Percentiles rank a stretch among this genome's conserved stretches.
Conservation (phyloP, 1,284 basidiomycete genomes). For the Cystobasidium pallidum region DNA sequence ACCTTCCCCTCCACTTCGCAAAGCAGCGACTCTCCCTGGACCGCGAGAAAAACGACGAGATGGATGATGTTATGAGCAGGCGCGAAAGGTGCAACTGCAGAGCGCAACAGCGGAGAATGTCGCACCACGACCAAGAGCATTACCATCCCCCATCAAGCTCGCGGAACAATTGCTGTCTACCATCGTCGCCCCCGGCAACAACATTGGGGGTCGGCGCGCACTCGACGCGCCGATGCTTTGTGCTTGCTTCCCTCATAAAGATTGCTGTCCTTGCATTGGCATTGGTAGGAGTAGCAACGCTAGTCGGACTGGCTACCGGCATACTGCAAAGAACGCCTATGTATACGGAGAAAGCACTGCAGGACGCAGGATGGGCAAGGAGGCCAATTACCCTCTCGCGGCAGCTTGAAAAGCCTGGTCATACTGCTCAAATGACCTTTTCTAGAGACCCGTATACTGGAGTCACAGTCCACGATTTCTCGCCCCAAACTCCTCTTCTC, state of each 20-base stretch:
- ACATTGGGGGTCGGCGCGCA: background rate
- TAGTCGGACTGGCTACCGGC: conserved; percentile 34
- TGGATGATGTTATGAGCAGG: background rate
- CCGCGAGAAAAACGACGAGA: background rate
- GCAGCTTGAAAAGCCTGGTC: background rate
- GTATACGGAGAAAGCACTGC: conserved; percentile 40
- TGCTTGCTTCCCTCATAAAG: conserved; percentile 1
- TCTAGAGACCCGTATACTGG: conserved; percentile 20
- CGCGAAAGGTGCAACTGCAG: background rate
- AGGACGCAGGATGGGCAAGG: conserved; percentile 42
- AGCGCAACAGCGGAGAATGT: background rate
- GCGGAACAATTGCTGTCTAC: background rate
- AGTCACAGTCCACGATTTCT: conserved; percentile 42
- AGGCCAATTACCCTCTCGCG: conserved; percentile 25
- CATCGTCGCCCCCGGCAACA: background rate
- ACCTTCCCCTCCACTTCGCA: conserved; percentile 3
- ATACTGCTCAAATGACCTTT: background rate
- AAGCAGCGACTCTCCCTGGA: conserved; percentile 4
- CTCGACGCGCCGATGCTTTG: background rate
- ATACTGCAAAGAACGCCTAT: conserved; percentile 31
- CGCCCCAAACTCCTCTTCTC: conserved; percentile 7
- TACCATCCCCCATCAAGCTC: conserved; percentile 8
- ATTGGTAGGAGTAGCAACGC: conserved; percentile 22
- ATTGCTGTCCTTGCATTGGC: conserved; percentile 34
- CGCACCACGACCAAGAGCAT: background rate